Conservation (phyloP, 176 grass and related monocot genomes). For the Oryza nivara region DNA sequence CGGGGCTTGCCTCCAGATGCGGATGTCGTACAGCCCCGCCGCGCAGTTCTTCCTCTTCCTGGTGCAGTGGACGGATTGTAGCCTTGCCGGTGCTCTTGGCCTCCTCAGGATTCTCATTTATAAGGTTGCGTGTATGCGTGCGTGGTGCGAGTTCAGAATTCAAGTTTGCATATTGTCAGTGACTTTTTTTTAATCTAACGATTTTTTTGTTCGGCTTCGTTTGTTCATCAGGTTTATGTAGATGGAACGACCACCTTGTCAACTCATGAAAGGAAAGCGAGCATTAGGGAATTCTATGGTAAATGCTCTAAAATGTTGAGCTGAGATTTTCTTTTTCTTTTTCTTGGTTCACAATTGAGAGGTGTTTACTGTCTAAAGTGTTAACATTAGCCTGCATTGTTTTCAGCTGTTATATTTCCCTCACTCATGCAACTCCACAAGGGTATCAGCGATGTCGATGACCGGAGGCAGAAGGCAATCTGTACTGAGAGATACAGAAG, state of each 20-base stretch:
- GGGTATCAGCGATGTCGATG: conserved; percentile 82
- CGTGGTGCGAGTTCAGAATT: background rate
- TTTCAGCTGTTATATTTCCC: conserved; percentile 84
- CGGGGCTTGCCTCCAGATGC: conserved; percentile 88
- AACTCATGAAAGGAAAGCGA: conserved; percentile 93
- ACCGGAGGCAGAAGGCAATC: conserved; percentile 63
- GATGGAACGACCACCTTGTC: conserved; percentile 95
- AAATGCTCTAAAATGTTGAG: conserved; percentile 9
- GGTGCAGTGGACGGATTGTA: conserved; percentile 93
- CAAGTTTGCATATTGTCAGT: background rate
- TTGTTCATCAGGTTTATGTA: conserved; percentile 77
- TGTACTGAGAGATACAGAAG: conserved; percentile 65
- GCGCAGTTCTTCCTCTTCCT: conserved; percentile 87
- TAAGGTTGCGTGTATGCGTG: conserved; percentile 40
- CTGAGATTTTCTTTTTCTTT: background rate
- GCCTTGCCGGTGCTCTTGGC: conserved; percentile 86
- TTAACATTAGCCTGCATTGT: background rate
- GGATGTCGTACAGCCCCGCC: conserved; percentile 84
- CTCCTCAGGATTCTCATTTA: conserved; percentile 89
- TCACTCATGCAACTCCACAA: conserved; percentile 83
- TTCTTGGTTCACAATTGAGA: background rate
- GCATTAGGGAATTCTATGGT: conserved; percentile 94
- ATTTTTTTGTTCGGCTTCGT: background rate
- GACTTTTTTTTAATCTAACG: background rate
- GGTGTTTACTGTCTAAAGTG: background rate